Evolutionary conservation across 345 rosid genomes (phyloP).

Genomic region (Euphorbia tirucalli): DNA sequence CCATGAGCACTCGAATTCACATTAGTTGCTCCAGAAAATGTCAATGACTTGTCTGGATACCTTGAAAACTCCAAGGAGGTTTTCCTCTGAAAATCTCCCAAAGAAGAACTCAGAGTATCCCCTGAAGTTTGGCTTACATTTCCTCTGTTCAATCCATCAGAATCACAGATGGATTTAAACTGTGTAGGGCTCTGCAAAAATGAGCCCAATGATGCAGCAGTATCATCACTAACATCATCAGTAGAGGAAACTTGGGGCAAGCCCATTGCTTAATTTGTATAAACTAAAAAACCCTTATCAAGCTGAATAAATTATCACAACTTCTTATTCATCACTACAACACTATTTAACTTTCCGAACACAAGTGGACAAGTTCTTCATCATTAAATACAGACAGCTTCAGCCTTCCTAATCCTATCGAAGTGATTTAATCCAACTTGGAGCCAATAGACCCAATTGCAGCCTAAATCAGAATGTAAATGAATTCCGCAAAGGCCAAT

Average conservation of each 20-base stretch:
- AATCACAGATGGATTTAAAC: slow-evolving; percentile 49
- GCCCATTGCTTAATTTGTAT: slow-evolving; percentile 53
- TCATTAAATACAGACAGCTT: slow-evolving; percentile 3
- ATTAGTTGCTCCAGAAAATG: slow-evolving; percentile 30
- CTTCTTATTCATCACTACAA: slow-evolving; percentile 15
- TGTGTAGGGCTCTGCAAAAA: slow-evolving; percentile 49
- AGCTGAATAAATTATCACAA: slow-evolving; percentile 23
- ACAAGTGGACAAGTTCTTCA: neutral
- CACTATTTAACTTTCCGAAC: slow-evolving; percentile 14
- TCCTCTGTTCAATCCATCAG: slow-evolving; percentile 49
- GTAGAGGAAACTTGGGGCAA: slow-evolving; percentile 68
- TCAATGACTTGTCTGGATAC: slow-evolving; percentile 39
- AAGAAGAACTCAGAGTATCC: slow-evolving; percentile 40
- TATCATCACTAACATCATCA: slow-evolving; percentile 42
- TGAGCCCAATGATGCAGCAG: slow-evolving; percentile 37
- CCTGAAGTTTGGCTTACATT: slow-evolving; percentile 25
- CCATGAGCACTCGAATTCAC: slow-evolving; percentile 47
- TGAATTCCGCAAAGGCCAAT: slow-evolving; percentile 9
- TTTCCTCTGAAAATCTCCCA: slow-evolving; percentile 53
- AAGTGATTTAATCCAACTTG: neutral
- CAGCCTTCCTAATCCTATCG: slow-evolving; percentile 19
- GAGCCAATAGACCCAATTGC: neutral
- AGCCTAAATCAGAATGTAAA: slow-evolving; percentile 6
- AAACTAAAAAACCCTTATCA: neutral
- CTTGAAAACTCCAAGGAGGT: slow-evolving; percentile 46